phyloP scores from a whole-genome alignment of 2,329 filamentous ascomycete species.

The Neobulgaria alba region DNA sequence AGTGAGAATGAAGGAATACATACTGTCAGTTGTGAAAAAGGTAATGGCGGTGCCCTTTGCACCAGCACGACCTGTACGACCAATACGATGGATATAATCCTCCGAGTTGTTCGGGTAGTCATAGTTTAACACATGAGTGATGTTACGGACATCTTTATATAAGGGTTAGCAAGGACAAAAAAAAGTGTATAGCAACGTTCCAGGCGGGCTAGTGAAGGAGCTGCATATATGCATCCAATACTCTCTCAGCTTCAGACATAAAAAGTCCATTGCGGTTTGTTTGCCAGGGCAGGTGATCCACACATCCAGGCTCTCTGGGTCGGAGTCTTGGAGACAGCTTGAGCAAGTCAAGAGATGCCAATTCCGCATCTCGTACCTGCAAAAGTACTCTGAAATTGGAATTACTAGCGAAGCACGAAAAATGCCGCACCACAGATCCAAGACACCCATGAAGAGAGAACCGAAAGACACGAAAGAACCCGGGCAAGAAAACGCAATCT shows the following conservation, averaged over 20 bases:
- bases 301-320: constrained; percentile 49
- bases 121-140: constrained; percentile 99
- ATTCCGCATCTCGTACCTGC: constrained; percentile 67
- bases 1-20: constrained; percentile 11
- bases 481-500: constrained; percentile 88
- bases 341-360: constrained; percentile 71
- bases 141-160: constrained; percentile 97
- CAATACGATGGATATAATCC: constrained; percentile 96
- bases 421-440: constrained; percentile 71
- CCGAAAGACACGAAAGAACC: constrained; percentile 73
- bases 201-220: constrained; percentile 38
- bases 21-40: constrained; percentile 98
- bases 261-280: constrained; percentile 32
- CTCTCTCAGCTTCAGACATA: constrained; percentile 32
- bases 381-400: constrained; percentile 61
- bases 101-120: constrained; percentile 99
- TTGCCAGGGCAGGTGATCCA: constrained; percentile 45
- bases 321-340: constrained; percentile 67
- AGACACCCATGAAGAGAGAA: constrained; percentile 76
- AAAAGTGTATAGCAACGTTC: constrained; percentile 52
- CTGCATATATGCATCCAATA: constrained; percentile 32
- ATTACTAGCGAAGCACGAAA: constrained; percentile 61
- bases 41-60: constrained; percentile 94
- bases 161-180: constrained; percentile 72
- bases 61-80: constrained; percentile 92